phyloP scores from a whole-genome alignment of 768 basidiomycete species.

The Lactarius hengduanensis region DNA sequence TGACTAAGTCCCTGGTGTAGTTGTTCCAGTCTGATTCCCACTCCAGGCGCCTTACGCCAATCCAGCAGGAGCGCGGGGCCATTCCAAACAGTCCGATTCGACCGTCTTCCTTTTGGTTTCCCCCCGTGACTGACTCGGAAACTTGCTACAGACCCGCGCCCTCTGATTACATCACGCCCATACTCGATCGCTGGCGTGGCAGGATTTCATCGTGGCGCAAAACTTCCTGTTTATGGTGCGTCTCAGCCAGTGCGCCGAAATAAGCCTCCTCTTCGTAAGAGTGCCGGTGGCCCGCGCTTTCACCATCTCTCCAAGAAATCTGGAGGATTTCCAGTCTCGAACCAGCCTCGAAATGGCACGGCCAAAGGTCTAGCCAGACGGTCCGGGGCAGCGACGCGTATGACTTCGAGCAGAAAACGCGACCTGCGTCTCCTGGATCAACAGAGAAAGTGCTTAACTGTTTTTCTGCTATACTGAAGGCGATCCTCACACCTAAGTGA shows the following conservation, averaged over 20 bases:
- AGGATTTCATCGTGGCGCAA: slow-evolving; percentile 21
- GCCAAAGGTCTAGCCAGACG: slow-evolving; percentile 6
- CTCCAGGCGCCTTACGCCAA: not conserved
- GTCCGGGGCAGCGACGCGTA: slow-evolving; percentile 8
- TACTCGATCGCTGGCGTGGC: slow-evolving; percentile 19
- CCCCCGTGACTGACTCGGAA: not conserved
- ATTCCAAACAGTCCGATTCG: slow-evolving; percentile 3
- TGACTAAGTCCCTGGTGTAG: not conserved
- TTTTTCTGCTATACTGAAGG: not conserved
- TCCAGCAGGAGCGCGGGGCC: not conserved
- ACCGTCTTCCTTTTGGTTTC: not conserved
- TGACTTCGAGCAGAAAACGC: slow-evolving; percentile 9
- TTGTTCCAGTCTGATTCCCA: slow-evolving; percentile 8
- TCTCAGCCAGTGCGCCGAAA: slow-evolving; percentile 9
- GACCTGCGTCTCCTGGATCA: slow-evolving; percentile 1
- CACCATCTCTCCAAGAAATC: not conserved
- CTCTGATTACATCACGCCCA: slow-evolving; percentile 16
- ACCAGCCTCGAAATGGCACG: not conserved
- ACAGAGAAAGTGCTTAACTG: slow-evolving; percentile 14
- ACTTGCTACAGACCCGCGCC: slow-evolving; percentile 1
- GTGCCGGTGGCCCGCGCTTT: not conserved
- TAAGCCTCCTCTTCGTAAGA: slow-evolving; percentile 20
- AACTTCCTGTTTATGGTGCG: not conserved
- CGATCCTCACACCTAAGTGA: not conserved
- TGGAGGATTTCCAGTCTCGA: not conserved